Percentiles rank a stretch among this genome's conserved stretches.
Conservation (phyloP, 163 green algal species). For the Prototheca cutis region DNA sequence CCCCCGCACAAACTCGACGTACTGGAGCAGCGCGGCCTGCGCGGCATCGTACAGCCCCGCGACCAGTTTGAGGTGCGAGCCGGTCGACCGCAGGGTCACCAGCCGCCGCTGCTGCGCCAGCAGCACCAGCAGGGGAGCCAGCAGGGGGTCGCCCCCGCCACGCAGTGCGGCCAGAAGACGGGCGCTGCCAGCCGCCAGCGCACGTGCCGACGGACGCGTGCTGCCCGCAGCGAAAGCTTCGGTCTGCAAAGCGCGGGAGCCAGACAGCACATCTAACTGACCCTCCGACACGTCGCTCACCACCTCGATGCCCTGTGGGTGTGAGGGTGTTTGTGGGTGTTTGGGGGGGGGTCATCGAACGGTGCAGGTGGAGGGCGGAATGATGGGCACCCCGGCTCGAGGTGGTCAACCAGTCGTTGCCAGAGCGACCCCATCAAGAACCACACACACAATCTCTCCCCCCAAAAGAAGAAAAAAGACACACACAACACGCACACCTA, state of each 20-base stretch:
- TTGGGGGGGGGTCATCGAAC: too few relatives aligned
- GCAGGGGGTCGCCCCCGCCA: slow-evolving; percentile 17
- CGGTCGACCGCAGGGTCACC: slow-evolving; percentile 43
- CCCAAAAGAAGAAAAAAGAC: too few relatives aligned
- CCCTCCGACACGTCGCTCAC: slow-evolving; percentile 35
- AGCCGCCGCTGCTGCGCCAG: slow-evolving; percentile 58
- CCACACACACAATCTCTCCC: too few relatives aligned
- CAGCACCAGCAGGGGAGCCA: slow-evolving; percentile 64
- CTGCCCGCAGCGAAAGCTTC: slow-evolving; percentile 27
- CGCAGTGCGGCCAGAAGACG: slow-evolving; percentile 5
- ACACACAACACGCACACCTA: slow-evolving; percentile 1
- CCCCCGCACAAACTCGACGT: slow-evolving; percentile 49
- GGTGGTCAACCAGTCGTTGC: too few relatives aligned
- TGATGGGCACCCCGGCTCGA: too few relatives aligned
- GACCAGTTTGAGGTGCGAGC: slow-evolving; percentile 65
- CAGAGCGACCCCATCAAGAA: too few relatives aligned
- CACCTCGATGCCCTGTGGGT: slow-evolving; percentile 29
- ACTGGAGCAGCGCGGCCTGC: slow-evolving; percentile 41
- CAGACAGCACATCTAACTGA: slow-evolving; percentile 53
- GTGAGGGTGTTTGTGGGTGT: too few relatives aligned
- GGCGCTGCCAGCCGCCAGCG: not conserved
- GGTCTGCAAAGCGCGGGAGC: slow-evolving; percentile 33
- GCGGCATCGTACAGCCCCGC: slow-evolving; percentile 65
- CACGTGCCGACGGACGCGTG: not conserved
- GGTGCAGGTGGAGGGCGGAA: too few relatives aligned